Conservation (phyloP, 257 asterid genomes). For the Solanum ahanhuiri region DNA sequence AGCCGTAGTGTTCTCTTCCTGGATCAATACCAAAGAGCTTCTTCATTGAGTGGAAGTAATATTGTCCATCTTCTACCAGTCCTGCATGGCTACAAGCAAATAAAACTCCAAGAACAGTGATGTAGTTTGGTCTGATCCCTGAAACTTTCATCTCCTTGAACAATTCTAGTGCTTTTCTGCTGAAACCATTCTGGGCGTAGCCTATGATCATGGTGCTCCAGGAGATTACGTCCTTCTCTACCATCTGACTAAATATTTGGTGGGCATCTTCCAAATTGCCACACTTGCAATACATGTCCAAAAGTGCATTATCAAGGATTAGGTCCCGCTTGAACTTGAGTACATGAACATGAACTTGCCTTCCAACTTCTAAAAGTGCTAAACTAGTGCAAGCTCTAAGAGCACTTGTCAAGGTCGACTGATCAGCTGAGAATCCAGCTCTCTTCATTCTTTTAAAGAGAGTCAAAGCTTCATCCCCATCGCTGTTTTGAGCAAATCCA, state of each 20-base stretch:
- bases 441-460: constrained; percentile 71
- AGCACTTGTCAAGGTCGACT: constrained; percentile 68
- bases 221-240: constrained; percentile 66
- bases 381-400: constrained; percentile 81
- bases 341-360: constrained; percentile 75
- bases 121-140: constrained; percentile 48
- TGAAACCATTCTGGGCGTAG: constrained; percentile 85
- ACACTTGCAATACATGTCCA: constrained; percentile 92
- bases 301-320: constrained; percentile 72
- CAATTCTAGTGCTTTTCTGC: constrained; percentile 53
- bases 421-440: constrained; percentile 48
- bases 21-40: constrained; percentile 60
- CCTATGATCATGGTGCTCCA: constrained; percentile 98
- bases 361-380: constrained; percentile 73
- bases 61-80: constrained; percentile 50
- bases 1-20: constrained; percentile 78
- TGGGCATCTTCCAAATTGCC: constrained; percentile 69
- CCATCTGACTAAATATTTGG: constrained; percentile 45
- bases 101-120: constrained; percentile 70
- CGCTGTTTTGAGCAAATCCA: constrained; percentile 85
- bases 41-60: constrained; percentile 61
- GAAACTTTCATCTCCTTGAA: constrained; percentile 57
- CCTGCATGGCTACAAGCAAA: constrained; percentile 97
- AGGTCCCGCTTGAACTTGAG: constrained; percentile 64
- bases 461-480: constrained; percentile 59